These are phyloP conservation scores for Curvularia sp. DNA, from an alignment of 2,329 filamentous ascomycete genomes.

Conservation along the genomic window DNA sequence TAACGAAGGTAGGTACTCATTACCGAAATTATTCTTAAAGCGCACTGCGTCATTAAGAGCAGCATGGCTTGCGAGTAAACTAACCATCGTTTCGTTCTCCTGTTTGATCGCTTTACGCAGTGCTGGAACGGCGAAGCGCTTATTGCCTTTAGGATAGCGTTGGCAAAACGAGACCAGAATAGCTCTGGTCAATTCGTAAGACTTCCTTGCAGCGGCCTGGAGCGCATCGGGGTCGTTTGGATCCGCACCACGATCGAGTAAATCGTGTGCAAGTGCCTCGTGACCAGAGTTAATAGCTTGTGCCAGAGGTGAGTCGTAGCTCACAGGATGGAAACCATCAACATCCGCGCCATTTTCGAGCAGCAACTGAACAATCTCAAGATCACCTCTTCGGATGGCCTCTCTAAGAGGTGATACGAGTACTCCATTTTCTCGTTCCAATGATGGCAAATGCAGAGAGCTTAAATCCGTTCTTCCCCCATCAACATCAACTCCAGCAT, in stretches of 20 bases:
- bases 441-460: background rate
- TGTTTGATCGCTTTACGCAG: background rate
- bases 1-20: background rate
- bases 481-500: background rate
- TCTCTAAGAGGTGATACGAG: background rate
- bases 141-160: background rate
- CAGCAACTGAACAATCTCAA: background rate
- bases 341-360: background rate
- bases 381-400: background rate
- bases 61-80: background rate
- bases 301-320: background rate
- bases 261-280: background rate
- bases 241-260: background rate
- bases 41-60: background rate
- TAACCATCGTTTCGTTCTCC: background rate
- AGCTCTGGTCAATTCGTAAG: background rate
- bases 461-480: background rate
- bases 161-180: background rate
- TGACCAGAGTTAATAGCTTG: background rate
- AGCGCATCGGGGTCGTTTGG: background rate
- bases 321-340: rapidly evolving
- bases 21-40: rapidly evolving
- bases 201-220: background rate
- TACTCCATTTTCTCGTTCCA: background rate
- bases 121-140: background rate